Evolutionary conservation across 2,329 filamentous ascomycete genomes (phyloP).

Genomic region (Xylariaceae sp.): DNA sequence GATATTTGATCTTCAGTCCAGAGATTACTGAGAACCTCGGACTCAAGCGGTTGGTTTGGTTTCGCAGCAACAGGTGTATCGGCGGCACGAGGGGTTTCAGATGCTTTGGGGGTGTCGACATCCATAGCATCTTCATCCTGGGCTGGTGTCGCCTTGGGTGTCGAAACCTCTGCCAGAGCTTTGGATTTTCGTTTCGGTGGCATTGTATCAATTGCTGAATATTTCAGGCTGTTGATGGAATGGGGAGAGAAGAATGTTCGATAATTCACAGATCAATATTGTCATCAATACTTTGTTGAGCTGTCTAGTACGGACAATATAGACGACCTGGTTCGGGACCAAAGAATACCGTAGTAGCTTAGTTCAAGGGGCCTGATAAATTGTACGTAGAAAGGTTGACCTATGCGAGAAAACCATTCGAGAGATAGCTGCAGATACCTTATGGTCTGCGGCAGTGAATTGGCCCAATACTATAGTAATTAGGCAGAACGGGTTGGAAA

Average conservation of each 20-base stretch:
- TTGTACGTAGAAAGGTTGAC: background rate
- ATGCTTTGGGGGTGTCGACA: constrained; percentile 60
- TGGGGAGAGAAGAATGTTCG: background rate
- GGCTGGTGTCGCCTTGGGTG: constrained; percentile 55
- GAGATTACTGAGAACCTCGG: constrained; percentile 64
- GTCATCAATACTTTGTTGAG: background rate
- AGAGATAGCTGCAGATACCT: no score
- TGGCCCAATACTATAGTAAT: background rate
- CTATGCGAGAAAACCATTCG: background rate
- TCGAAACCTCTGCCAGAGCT: constrained; percentile 60
- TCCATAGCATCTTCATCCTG: constrained; percentile 68
- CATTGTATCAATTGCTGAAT: constrained; percentile 53
- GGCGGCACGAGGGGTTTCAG: constrained; percentile 57
- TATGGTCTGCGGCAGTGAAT: background rate
- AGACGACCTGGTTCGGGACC: background rate
- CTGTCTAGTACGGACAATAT: background rate
- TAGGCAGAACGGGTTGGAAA: background rate
- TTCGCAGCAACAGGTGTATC: constrained; percentile 44
- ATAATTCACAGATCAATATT: background rate
- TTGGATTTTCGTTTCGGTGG: constrained; percentile 74
- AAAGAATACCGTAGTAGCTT: no score
- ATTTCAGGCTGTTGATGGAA: background rate
- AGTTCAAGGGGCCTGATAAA: no score
- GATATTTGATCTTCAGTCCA: constrained; percentile 98
- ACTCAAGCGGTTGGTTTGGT: constrained; percentile 46